A percentile compares a stretch with the other conserved stretches of the same genome.
Evolutionary conservation across 2,329 filamentous ascomycete genomes (phyloP).

Genomic region (Ophidiomyces ophidiicola): DNA sequence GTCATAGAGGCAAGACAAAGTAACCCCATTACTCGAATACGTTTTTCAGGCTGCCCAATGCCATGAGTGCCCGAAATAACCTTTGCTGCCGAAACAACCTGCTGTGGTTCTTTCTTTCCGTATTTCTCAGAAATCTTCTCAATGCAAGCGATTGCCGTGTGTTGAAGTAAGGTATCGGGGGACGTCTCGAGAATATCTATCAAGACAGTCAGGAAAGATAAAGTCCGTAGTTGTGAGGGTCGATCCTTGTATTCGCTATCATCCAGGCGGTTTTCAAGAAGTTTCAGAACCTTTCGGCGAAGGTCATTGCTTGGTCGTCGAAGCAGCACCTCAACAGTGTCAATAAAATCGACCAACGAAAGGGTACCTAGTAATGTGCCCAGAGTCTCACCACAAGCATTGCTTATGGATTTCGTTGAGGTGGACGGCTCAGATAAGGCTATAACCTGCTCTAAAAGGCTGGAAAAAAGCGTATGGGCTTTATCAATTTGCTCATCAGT

Average conservation of each 20-base stretch:
- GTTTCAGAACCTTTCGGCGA: constrained; percentile 65
- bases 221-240: constrained; percentile 55
- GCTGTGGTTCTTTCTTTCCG: constrained; percentile 75
- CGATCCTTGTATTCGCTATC: constrained; percentile 58
- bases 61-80: constrained; percentile 66
- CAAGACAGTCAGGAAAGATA: constrained; percentile 68
- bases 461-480: constrained; percentile 56
- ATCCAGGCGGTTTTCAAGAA: constrained; percentile 68
- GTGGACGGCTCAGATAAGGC: constrained; percentile 47
- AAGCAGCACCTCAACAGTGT: constrained; percentile 71
- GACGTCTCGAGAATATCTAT: constrained; percentile 64
- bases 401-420: constrained; percentile 26
- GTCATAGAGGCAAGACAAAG: constrained; percentile 80
- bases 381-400: constrained; percentile 53
- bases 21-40: constrained; percentile 69
- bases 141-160: constrained; percentile 76
- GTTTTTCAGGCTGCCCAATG: constrained; percentile 59
- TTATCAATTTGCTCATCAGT: constrained; percentile 48
- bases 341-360: constrained; percentile 78
- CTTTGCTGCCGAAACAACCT: constrained; percentile 60
- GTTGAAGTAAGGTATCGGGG: constrained; percentile 61
- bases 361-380: constrained; percentile 71
- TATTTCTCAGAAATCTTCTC: constrained; percentile 92
- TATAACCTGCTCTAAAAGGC: constrained; percentile 53
- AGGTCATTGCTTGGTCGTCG: constrained; percentile 62